Base-by-base conservation (phyloP, 805 yeast genomes). In the Candida verbasci region DNA sequence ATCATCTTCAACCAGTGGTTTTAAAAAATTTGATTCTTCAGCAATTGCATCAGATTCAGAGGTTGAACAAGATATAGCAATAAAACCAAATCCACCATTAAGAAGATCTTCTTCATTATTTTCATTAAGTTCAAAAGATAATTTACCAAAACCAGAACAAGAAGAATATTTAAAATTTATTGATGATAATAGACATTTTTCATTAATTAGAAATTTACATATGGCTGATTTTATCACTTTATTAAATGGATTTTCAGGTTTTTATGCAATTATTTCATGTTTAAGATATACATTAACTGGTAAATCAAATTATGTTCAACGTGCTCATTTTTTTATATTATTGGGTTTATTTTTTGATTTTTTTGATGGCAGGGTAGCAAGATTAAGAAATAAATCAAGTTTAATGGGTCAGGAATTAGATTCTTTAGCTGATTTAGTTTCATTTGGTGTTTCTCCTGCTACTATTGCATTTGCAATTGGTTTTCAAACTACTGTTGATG, bases 361-460 rank as follows among this genome's bases (percentile, higher is more conserved):
- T 58, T 85, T 93, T 58, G 98, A 93, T 58, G 98, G 98, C 24
- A 79, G 95, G 51, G 98, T 91, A 6, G 98, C 98, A 3, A 76
- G 98, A 54, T 74, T 93, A 65, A 78, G 96, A 64, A 84, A 88
- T 58, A 87, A 89, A 65, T 77, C 95, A 2, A 82, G 94, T 9
- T 72, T 93, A 38, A 86, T 93, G 85, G 98, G 98, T 42, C 97
- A 93, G 62, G 98, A 93, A 65, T 76, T 93, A 52, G 98, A 93
- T 57, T 89, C 97, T 1, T 73, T 93, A 50, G 98, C 98, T 16
- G 98, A 93, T 62, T 76, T 93, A 52, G 76, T 91, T 24, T 86
- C 96, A 9, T 93, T 93, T 58, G 95, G 97, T 44, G 96, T 91
- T 23, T 89, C 95, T 2, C 98, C 98, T 2, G 95, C 96, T 41